Evolutionary conservation across 2,329 filamentous ascomycete genomes (phyloP).

Genomic region (Fusarium clavum): DNA sequence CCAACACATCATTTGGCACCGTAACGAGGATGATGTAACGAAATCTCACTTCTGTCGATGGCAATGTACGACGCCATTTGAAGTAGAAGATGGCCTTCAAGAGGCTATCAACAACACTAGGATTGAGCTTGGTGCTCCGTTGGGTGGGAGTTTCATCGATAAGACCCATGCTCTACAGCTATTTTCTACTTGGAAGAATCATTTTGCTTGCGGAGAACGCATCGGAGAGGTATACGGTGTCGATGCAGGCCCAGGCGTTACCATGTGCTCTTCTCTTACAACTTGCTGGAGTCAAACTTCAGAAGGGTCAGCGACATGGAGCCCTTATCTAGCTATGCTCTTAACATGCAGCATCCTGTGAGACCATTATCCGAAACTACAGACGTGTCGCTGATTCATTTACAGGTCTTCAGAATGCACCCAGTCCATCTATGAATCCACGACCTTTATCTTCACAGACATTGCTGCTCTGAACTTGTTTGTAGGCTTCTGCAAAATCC

Average conservation of each 20-base stretch:
- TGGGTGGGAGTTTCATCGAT: background rate
- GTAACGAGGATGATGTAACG: background rate
- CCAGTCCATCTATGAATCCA: conserved; percentile 6
- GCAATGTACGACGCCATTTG: conserved; percentile 11
- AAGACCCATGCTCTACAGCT: background rate
- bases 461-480: background rate
- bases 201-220: background rate
- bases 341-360: conserved; percentile 9
- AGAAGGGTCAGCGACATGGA: background rate
- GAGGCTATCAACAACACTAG: background rate
- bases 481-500: conserved; percentile 8
- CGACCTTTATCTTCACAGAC: conserved; percentile 13
- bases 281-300: too few relatives aligned
- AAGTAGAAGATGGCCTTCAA: conserved; percentile 10
- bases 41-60: conserved; percentile 18
- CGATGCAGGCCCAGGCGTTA: background rate
- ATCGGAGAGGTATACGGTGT: background rate
- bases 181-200: background rate
- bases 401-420: conserved; percentile 12
- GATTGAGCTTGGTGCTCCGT: background rate
- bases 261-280: background rate
- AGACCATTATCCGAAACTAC: background rate
- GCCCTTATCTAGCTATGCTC: conserved; percentile 8
- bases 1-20: conserved; percentile 16
- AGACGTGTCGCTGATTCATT: too few relatives aligned